Base-by-base conservation (phyloP, 2,329 filamentous ascomycete genomes). In the Furcasterigmium furcatum region DNA sequence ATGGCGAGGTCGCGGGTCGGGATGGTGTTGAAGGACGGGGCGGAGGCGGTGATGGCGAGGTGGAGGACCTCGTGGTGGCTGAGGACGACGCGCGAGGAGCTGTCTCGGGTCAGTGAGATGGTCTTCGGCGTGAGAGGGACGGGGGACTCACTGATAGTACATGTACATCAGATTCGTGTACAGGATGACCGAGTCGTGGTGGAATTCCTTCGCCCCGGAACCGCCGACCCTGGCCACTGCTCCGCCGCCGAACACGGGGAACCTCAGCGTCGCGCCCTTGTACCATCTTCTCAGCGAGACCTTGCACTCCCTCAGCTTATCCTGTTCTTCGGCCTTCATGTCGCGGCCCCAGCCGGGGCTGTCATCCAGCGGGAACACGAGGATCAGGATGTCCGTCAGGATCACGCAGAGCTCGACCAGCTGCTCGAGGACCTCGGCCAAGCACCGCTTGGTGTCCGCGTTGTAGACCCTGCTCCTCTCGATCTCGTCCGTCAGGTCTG, bases 131-230 rank as follows among this genome's bases (percentile, higher is more conserved):
- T 10, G n/a, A 10, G 5, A 16, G 1, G 0, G 25, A 30, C 29
- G 5, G 20, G n/a, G 14, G 2, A 59, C 71, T 52, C 60, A 77
- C 71, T 76, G 65, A 49, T 76, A 77, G 46, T 74, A 74, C 67
- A 77, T 75, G 48, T 72, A 74, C 54, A 75, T 71, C 50, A 76
- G 53, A 35, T 72, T 73, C 4, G 68, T 71, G 54, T 73, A 73
- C 29, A 72, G 45, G 9, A 70, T 65, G 10, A 71, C 62, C 1
- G 70, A 71, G 45, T 72, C 66, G 44, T 71, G 63, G 19, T 63
- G 58, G 38, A 56, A 63, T 45, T 64, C 61, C 22, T 55, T 61
- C 21, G 51, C 55, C 6, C 54, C 47, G 22, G 51, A 53, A 8
- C 54, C 48, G 19, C 53, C 51, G 32, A 44, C 54, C 52, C 52